These are phyloP conservation scores for Magnolia sinica DNA, from an alignment of 164 flowering plant genomes.

Conservation along the genomic window DNA sequence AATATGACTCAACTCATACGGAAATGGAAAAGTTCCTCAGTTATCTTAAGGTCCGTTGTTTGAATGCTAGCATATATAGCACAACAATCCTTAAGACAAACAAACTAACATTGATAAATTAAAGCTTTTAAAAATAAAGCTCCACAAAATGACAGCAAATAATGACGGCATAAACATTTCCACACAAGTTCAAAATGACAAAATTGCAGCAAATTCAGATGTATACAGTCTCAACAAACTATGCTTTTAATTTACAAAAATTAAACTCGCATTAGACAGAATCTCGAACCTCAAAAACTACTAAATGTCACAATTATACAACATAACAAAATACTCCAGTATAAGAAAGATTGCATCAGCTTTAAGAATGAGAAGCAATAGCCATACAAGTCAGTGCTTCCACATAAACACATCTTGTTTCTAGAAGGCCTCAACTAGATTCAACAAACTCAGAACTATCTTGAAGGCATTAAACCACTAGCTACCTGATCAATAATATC, in stretches of 20 bases:
- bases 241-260: background rate
- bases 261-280: no score
- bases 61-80: no score
- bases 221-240: background rate
- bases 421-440: background rate
- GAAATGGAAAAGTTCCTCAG: no score
- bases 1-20: no score
- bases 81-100: no score
- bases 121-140: no score
- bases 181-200: background rate
- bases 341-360: background rate
- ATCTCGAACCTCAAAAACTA: no score
- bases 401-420: background rate
- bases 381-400: background rate
- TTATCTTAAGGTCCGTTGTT: no score
- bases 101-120: no score
- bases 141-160: no score
- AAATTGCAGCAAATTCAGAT: background rate
- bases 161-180: background rate
- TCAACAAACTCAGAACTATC: background rate
- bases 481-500: slow-evolving; percentile 92
- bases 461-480: background rate
- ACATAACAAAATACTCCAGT: no score
- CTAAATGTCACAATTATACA: no score
- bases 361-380: background rate